Conservation (phyloP, 1,139 yeast genomes). For the Saccharomyces hybrid region DNA sequence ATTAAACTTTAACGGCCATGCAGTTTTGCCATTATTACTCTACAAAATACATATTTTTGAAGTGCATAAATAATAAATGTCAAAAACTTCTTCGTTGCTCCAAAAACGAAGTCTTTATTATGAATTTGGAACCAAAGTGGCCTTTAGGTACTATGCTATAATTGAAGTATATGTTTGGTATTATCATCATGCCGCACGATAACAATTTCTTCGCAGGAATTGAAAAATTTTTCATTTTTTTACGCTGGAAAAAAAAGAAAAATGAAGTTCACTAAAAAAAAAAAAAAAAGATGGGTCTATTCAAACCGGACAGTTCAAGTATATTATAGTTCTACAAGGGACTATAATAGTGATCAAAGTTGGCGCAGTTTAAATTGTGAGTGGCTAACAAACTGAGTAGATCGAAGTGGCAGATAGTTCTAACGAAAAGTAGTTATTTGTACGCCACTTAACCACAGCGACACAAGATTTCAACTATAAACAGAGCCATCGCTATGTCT, state of each 20-base stretch:
- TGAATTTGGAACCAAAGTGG: too few species aligned
- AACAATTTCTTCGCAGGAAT: not conserved
- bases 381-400: not conserved
- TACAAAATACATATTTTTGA: not conserved
- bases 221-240: not conserved
- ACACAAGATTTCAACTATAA: not conserved
- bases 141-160: too few species aligned
- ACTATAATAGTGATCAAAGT: not conserved
- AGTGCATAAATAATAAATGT: not conserved
- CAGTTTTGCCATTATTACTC: not conserved
- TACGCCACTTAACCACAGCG: not conserved
- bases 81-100: not conserved
- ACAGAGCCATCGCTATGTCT: slow-evolving; percentile 36
- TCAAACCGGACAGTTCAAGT: not conserved
- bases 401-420: not conserved
- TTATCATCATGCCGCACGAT: not conserved
- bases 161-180: not conserved
- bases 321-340: not conserved
- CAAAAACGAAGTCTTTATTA: not conserved
- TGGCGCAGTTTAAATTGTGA: not conserved
- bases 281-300: not conserved
- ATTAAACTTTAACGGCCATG: not conserved
- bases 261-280: not conserved
- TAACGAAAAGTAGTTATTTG: not conserved
- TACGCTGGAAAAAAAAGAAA: not conserved